Evolutionary conservation across 495 filamentous ascomycete genomes (phyloP).

Genomic region (Aspergillus haitiensis): DNA sequence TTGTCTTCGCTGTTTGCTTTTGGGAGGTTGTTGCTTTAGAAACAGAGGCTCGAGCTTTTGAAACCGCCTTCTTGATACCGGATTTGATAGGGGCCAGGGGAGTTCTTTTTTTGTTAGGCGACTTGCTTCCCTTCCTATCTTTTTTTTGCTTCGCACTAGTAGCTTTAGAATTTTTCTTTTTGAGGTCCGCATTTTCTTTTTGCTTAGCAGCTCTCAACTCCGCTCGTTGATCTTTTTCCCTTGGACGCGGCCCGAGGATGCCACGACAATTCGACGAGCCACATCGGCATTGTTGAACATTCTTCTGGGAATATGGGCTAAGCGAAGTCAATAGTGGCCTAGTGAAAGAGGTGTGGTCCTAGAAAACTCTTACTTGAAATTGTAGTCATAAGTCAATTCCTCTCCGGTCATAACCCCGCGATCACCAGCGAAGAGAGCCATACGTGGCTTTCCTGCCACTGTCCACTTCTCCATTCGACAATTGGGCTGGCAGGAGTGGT

Average conservation of each 20-base stretch:
- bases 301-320: constrained; percentile 73
- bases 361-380: constrained; percentile 68
- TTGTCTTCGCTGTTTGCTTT: neutral
- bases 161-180: constrained; percentile 33
- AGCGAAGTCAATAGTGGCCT: constrained; percentile 16
- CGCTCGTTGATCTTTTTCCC: constrained; percentile 48
- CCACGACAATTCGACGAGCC: constrained; percentile 75
- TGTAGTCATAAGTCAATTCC: constrained; percentile 99
- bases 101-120: constrained; percentile 42
- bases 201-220: constrained; percentile 36
- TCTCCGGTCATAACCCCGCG: constrained; percentile 87
- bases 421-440: constrained; percentile 95
- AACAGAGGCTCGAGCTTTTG: constrained; percentile 25
- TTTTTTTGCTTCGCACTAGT: constrained; percentile 38
- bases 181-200: constrained; percentile 42
- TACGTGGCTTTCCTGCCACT: constrained; percentile 89
- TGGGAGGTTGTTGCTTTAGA: constrained; percentile 20
- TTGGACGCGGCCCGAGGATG: constrained; percentile 72
- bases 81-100: constrained; percentile 36
- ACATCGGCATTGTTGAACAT: constrained; percentile 81
- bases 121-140: constrained; percentile 11
- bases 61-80: constrained; percentile 40
- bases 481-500: constrained; percentile 97
- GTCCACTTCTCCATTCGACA: constrained; percentile 97
- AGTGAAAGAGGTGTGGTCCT: neutral